Evolutionary conservation across 441 rosid genomes (phyloP).

Genomic region (Kokia cookei): DNA sequence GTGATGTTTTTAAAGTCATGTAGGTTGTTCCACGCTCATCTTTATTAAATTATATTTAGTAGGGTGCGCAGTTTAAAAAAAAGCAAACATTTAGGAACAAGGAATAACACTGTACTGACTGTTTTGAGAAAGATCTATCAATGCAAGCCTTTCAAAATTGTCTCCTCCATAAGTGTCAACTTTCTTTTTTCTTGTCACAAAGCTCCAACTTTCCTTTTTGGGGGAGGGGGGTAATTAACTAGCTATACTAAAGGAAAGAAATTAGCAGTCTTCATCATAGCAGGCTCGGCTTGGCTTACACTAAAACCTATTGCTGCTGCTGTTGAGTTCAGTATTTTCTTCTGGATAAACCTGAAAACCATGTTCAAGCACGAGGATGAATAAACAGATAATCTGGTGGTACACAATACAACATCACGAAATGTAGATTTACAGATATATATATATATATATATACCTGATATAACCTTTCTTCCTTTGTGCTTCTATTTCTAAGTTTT

Average conservation of each 20-base stretch:
- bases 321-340: neutral
- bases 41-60: too few relatives aligned
- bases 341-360: constrained; percentile 19
- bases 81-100: too few relatives aligned
- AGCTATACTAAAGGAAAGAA: neutral
- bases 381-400: neutral
- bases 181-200: neutral
- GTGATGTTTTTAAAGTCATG: too few relatives aligned
- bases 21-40: too few relatives aligned
- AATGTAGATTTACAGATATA: neutral
- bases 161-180: neutral
- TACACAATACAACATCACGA: neutral
- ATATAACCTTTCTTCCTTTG: constrained; percentile 31
- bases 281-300: neutral
- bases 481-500: constrained; percentile 55
- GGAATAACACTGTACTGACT: too few relatives aligned
- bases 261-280: neutral
- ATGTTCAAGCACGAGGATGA: neutral
- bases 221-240: neutral
- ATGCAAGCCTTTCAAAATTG: too few relatives aligned
- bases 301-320: neutral
- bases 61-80: too few relatives aligned
- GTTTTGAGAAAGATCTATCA: too few relatives aligned
- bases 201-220: neutral
- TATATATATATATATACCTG: constrained; percentile 20